Evolutionary conservation across 2,329 filamentous ascomycete genomes (phyloP).

Genomic region (Pyricularia sp.): DNA sequence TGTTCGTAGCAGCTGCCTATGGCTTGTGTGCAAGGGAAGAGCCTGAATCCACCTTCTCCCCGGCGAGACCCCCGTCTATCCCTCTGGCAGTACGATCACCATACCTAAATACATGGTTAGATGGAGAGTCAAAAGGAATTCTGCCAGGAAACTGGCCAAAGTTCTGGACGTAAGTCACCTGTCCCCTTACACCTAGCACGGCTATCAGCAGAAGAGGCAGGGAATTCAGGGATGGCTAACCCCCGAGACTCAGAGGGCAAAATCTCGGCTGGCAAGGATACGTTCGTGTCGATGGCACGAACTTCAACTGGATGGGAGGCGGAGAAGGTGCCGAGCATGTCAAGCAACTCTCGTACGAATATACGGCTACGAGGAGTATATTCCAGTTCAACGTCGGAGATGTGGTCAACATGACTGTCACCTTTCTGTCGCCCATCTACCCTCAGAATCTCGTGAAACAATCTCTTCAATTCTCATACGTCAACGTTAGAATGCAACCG

Average conservation of each 20-base stretch:
- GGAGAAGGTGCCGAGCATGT: conserved; percentile 38
- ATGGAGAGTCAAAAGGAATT: conserved; percentile 53
- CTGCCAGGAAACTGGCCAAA: conserved; percentile 60
- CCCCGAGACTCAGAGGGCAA: conserved; percentile 31
- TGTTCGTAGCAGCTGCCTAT: background rate
- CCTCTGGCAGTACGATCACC: conserved; percentile 68
- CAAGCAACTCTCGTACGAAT: conserved; percentile 54
- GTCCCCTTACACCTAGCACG: background rate
- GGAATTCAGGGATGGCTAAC: background rate
- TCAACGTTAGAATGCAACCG: conserved; percentile 53
- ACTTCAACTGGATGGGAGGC: conserved; percentile 60
- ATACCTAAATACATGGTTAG: conserved; percentile 63
- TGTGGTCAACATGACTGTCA: conserved; percentile 55
- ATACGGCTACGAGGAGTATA: conserved; percentile 63
- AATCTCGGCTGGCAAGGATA: conserved; percentile 59
- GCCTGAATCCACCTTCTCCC: conserved; percentile 16
- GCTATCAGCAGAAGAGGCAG: background rate
- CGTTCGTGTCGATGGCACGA: conserved; percentile 55
- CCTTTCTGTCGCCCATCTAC: conserved; percentile 62
- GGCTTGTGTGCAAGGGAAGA: background rate
- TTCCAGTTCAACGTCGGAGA: conserved; percentile 58
- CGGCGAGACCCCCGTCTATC: conserved; percentile 22
- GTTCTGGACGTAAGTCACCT: conserved; percentile 56
- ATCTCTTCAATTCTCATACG: conserved; percentile 62
- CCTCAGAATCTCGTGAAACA: conserved; percentile 57